Base-by-base conservation (phyloP, 176 grass and related monocot species). In the Pontederia paniculata region DNA sequence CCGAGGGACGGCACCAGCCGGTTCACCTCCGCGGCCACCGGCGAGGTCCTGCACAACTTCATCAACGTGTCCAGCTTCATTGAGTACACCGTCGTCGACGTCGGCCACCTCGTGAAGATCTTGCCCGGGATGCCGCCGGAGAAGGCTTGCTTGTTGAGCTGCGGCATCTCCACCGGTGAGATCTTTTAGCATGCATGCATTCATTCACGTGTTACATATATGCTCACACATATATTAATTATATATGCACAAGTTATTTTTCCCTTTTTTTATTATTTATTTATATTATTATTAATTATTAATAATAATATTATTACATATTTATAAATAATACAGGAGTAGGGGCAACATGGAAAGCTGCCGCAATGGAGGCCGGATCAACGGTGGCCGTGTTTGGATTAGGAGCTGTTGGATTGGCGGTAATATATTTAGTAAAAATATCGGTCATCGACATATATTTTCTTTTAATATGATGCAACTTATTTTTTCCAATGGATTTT, bases 31-130 rank as follows among this genome's bases (percentile, higher is more conserved):
- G 82, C 86, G 73, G 44, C 20, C 6, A 48, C 72, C 9, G 78
- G 88, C 22, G 66, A 4, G 3, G 70, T 72, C 25, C 20, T 91
- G 8, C 42, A 83, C 69, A 61, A 86, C 65, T 44, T 74, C 55
- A n/a, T 93, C n/a, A 52, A 56, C 46, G 45, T 80, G 0, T 80
- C 88, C 52, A 93, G 82, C 80, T 93, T 83, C 74, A 67, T 57
- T 60, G 57, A 91, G 67, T 83, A 91, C 78, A 83, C 79, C 42
- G 88, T 91, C 61, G 78, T 86, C 22, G 88, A 91, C 70, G 31
- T 67, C 6, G 74, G 54, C 23, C 71, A 80, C 48, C 59, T 91
- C 58, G 67, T 66, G 52, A 82, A 71, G 82, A 25, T 86, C 47
- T 55, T 80, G 50, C 65, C 73, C 9, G 9, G 65, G 31, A 65